Evolutionary conservation across 2,329 filamentous ascomycete species (phyloP), one percentile per base, ranked within the genome.

Genomic region (Thielaviopsis cerberus): DNA sequence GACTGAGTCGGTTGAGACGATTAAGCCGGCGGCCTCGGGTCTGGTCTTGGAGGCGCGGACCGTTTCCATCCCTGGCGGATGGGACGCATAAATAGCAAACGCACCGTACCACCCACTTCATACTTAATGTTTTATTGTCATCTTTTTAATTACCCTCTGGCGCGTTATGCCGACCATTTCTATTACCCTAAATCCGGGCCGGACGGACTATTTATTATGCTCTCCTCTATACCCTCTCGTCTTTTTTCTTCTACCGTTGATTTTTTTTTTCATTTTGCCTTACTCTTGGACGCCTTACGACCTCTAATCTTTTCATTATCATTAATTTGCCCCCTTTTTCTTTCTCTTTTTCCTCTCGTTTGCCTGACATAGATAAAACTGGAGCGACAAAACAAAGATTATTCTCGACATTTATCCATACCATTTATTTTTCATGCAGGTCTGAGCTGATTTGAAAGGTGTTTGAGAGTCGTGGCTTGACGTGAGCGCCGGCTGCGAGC

Each of bases 41-140:
- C n/a, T n/a, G n/a, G n/a, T n/a, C n/a, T n/a, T n/a, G n/a, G 41
- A 48, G 4, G 41, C 41, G 41, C 17, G 10, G 41, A 48, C 17
- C 41, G 41, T 48, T 22, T 48, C n/a, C 41, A 48, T 48, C 41
- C 41, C 41, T 48, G 41, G 41, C n/a, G 41, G 41, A 48, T 48
- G 41, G 41, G 41, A 48, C 41, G 41, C 41, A 10, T 48, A 48
- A 48, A 48, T n/a, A 20, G 11, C n/a, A n/a, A n/a, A n/a, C n/a
- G 27, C 27, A 30, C 27, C 27, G 45, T 1, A 51, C 6, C 48
- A 13, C 17, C 15, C 20, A 51, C 22, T 17, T 2, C 17, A 26
- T 37, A 23, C 26, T 41, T 25, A 22, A 61, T 63, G 41, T 48
- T 59, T 59, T 61, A 57, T 59, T 41, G 52, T 53, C 53, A 50